Percentiles rank a stretch among this genome's conserved stretches.
These are phyloP conservation scores for Apostasia ramifera DNA, from an alignment of 106 monocot genomes.

Conservation along the genomic window DNA sequence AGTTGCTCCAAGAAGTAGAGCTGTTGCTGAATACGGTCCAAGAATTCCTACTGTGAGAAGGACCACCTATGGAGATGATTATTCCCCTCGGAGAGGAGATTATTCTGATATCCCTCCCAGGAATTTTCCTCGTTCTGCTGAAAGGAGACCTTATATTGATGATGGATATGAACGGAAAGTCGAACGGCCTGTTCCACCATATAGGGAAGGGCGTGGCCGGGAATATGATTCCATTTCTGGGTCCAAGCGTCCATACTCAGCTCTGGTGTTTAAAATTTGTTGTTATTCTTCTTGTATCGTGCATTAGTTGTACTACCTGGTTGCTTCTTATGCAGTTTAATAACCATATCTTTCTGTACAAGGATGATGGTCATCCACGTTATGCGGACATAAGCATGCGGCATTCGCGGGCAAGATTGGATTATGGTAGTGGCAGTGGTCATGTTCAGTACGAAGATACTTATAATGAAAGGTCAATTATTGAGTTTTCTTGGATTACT, in stretches of 20 bases:
- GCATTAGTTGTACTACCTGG: not conserved
- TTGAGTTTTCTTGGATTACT: not conserved
- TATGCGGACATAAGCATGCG: constrained; percentile 61
- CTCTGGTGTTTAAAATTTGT: constrained; percentile 32
- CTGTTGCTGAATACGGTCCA: constrained; percentile 47
- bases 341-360: constrained; percentile 1
- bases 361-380: constrained; percentile 67
- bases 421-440: constrained; percentile 57
- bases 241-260: constrained; percentile 73
- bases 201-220: constrained; percentile 52
- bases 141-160: constrained; percentile 58
- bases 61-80: constrained; percentile 64
- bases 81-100: constrained; percentile 45
- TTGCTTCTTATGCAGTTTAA: not conserved
- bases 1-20: constrained; percentile 43
- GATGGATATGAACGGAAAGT: constrained; percentile 65
- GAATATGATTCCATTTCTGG: constrained; percentile 86
- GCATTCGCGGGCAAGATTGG: constrained; percentile 60
- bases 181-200: constrained; percentile 50
- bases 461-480: constrained; percentile 64
- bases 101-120: constrained; percentile 58
- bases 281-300: not conserved
- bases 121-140: constrained; percentile 35
- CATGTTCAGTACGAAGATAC: constrained; percentile 44
- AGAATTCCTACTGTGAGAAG: constrained; percentile 48